phyloP scores from a whole-genome alignment of 148 eudicot genomes.

The Rhododendron griersonianum region DNA sequence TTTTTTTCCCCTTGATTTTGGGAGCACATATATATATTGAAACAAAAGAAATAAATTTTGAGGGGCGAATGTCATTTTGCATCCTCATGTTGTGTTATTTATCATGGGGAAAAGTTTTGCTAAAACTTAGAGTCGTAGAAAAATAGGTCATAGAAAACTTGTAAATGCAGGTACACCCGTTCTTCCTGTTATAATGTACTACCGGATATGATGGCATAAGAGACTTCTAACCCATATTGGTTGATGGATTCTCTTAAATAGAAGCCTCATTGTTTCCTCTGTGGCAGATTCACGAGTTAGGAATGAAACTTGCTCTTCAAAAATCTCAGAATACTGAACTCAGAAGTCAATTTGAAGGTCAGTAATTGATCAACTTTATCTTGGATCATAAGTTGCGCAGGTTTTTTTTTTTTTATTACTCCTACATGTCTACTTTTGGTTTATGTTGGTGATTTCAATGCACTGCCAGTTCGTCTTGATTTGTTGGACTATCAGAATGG shows the following conservation, averaged over 20 bases:
- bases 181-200: background rate
- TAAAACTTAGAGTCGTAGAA: background rate
- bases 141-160: background rate
- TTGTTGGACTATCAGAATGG: background rate
- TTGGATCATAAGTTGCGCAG: background rate
- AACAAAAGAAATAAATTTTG: background rate
- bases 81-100: background rate
- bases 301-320: conserved; percentile 87
- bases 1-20: background rate
- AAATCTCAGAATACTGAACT: conserved; percentile 82
- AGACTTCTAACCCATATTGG: background rate
- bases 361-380: conserved; percentile 14
- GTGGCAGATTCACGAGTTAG: conserved; percentile 82
- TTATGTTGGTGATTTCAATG: conserved; percentile 1
- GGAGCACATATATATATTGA: background rate
- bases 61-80: background rate
- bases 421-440: background rate
- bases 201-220: background rate
- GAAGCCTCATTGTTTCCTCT: conserved; percentile 11
- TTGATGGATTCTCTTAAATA: background rate
- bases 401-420: background rate
- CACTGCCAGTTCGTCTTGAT: background rate
- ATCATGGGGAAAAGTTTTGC: background rate
- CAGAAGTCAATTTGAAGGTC: conserved; percentile 88
- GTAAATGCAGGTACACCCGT: background rate